A percentile compares a stretch with the other conserved stretches of the same genome.
These are phyloP conservation scores for Neurospora terricola DNA, from an alignment of 495 filamentous ascomycete species.

Conservation along the genomic window DNA sequence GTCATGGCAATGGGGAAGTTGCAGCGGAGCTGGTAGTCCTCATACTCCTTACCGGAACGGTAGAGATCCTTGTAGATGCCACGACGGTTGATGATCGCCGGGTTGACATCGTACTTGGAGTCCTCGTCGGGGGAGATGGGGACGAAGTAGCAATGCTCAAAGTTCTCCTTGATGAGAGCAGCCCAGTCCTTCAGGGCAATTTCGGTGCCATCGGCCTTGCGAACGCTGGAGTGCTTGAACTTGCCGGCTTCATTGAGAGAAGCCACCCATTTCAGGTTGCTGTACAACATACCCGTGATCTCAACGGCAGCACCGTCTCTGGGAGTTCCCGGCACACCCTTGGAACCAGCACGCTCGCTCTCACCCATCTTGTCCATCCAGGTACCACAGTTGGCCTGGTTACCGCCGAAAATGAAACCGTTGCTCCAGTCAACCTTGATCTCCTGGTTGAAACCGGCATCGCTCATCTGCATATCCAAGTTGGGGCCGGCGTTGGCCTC, in stretches of 20 bases:
- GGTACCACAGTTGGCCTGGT: conserved; percentile 89
- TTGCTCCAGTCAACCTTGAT: conserved; percentile 88
- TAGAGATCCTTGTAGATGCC: conserved; percentile 98
- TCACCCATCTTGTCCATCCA: conserved; percentile 99
- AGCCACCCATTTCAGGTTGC: conserved; percentile 71
- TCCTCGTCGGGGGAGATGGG: conserved; percentile 62
- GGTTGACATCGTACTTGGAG: conserved; percentile 65
- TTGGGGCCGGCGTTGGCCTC: conserved; percentile 87
- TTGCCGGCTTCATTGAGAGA: conserved; percentile 52
- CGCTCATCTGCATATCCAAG: conserved; percentile 88
- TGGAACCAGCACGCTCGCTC: conserved; percentile 77
- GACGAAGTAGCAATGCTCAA: conserved; percentile 84
- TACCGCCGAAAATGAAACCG: conserved; percentile 89
- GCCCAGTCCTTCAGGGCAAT: conserved; percentile 80
- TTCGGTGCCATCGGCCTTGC: conserved; percentile 42
- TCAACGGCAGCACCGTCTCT: conserved; percentile 92
- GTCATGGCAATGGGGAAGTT: conserved; percentile 97
- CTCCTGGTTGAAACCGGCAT: conserved; percentile 83
- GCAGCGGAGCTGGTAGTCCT: conserved; percentile 91
- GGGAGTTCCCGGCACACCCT: conserved; percentile 92
- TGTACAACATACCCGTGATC: conserved; percentile 87
- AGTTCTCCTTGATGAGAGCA: conserved; percentile 66
- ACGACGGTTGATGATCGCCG: conserved; percentile 68
- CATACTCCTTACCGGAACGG: conserved; percentile 82
- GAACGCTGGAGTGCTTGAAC: conserved; percentile 65